Evolutionary conservation across 129 eudicot genomes (phyloP).

Genomic region (Centaurea solstitialis): DNA sequence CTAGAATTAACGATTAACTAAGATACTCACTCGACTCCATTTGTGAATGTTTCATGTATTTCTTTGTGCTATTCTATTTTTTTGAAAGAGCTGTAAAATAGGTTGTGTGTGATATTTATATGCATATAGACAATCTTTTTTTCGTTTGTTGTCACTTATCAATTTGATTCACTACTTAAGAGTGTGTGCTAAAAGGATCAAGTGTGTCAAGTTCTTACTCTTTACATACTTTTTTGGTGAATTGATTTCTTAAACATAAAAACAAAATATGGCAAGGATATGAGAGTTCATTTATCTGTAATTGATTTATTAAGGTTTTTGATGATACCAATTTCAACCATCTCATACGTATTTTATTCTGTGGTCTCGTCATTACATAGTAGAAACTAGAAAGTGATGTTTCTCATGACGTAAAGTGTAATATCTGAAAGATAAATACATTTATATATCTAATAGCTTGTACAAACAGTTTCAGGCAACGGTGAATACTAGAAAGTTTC

Average conservation of each 20-base stretch:
- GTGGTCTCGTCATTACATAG: background rate
- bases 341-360: background rate
- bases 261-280: background rate
- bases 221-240: no score
- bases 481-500: constrained; percentile 37
- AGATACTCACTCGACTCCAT: background rate
- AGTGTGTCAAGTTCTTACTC: no score
- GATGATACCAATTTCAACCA: background rate
- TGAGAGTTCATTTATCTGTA: background rate
- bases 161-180: no score
- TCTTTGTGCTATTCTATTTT: background rate
- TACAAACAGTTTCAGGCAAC: constrained; percentile 39
- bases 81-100: background rate
- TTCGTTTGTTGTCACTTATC: no score
- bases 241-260: no score
- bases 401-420: background rate
- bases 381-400: background rate
- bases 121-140: background rate
- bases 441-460: background rate
- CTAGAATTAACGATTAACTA: no score
- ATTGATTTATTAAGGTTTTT: no score
- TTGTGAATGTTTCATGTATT: background rate
- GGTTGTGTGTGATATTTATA: background rate
- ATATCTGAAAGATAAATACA: background rate
- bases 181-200: no score